Evolutionary conservation across 1,284 basidiomycete species (phyloP).

Genomic region (Gomphus bonarii): DNA sequence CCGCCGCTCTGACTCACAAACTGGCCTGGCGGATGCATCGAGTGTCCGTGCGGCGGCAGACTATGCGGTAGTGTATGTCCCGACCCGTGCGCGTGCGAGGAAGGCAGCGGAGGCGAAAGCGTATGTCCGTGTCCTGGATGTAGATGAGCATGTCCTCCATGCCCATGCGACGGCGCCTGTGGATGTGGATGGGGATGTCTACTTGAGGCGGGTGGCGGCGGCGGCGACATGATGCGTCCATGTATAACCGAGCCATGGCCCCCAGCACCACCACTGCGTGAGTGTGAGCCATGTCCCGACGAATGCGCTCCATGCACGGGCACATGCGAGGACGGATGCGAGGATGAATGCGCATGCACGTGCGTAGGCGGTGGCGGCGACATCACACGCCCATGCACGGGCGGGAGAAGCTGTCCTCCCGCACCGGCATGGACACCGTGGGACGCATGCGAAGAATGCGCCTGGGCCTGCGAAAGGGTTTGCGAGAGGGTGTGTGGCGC

Average conservation of each 20-base stretch:
- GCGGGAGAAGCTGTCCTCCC: not conserved
- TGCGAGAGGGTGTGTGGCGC: too few species aligned
- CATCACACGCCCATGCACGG: not conserved
- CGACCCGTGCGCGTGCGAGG: not conserved
- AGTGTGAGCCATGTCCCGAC: too few species aligned
- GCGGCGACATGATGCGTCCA: too few species aligned
- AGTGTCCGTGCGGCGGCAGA: not conserved
- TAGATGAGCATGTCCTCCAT: conserved; percentile 9
- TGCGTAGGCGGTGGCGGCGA: too few species aligned
- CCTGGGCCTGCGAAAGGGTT: too few species aligned
- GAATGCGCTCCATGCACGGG: too few species aligned
- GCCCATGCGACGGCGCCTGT: conserved; percentile 13
- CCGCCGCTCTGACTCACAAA: not conserved
- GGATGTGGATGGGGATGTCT: not conserved
- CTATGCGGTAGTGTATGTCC: not conserved
- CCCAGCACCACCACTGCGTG: too few species aligned
- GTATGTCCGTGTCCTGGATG: not conserved
- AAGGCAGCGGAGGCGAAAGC: conserved; percentile 15
- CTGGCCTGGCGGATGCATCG: not conserved
- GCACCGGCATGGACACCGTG: too few species aligned
- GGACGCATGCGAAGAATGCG: too few species aligned
- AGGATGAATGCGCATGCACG: too few species aligned
- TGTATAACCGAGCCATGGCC: conserved; percentile 7
- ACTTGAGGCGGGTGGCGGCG: too few species aligned
- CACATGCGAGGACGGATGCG: too few species aligned